phyloP scores from a whole-genome alignment of 2,329 filamentous ascomycete genomes.

The Paracorniculantispora psalliotae region DNA sequence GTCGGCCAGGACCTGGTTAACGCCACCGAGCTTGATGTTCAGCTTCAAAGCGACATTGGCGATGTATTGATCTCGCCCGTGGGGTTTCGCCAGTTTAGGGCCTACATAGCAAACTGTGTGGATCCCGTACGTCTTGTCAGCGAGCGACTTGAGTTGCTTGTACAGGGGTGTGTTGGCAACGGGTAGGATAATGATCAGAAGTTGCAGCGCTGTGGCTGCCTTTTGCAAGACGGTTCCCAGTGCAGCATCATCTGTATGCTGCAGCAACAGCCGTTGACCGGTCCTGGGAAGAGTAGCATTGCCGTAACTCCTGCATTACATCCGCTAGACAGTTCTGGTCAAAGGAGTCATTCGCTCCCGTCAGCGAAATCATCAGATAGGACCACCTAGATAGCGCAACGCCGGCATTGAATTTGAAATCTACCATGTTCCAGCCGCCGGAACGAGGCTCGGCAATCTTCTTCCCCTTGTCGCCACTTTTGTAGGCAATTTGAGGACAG shows the following conservation, averaged over 20 bases:
- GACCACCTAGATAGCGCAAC: slow-evolving; percentile 38
- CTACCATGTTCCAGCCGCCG: slow-evolving; percentile 56
- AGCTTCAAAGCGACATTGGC: slow-evolving; percentile 56
- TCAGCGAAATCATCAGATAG: slow-evolving; percentile 21
- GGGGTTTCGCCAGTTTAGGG: slow-evolving; percentile 40
- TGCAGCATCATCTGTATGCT: slow-evolving; percentile 11
- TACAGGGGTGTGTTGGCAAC: slow-evolving; percentile 42
- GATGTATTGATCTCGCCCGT: slow-evolving; percentile 38
- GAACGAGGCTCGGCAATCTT: slow-evolving; percentile 19
- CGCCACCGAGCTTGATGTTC: slow-evolving; percentile 58
- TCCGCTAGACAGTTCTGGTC: slow-evolving; percentile 1
- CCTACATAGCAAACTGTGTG: slow-evolving; percentile 53
- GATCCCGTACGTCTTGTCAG: slow-evolving; percentile 53
- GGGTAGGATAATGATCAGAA: slow-evolving; percentile 48
- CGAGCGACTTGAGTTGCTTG: slow-evolving; percentile 52
- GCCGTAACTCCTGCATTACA: slow-evolving; percentile 11
- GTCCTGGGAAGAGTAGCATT: slow-evolving; percentile 10
- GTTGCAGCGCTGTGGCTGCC: slow-evolving; percentile 18
- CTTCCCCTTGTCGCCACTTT: slow-evolving; percentile 16
- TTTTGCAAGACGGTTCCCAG: slow-evolving; percentile 12
- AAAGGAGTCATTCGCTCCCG: slow-evolving; percentile 6
- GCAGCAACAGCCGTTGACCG: slow-evolving; percentile 13
- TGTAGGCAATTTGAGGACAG: slow-evolving; percentile 50
- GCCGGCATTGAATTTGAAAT: slow-evolving; percentile 43
- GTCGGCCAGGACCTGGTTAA: slow-evolving; percentile 48